Conservation (phyloP, 1,284 basidiomycete species). For the Tetrapyrgos nigripes region DNA sequence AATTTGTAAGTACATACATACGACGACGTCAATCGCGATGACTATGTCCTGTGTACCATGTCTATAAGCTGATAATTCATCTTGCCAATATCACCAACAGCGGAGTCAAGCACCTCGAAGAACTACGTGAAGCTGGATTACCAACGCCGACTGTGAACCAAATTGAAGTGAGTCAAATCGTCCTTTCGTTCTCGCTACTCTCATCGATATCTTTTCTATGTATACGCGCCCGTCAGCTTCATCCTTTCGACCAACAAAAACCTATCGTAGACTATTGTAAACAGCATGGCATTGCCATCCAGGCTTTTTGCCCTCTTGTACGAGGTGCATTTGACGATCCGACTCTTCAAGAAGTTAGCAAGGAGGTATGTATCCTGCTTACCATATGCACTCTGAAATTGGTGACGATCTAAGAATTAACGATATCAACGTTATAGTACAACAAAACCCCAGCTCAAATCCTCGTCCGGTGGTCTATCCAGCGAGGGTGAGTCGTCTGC, state of each 20-base stretch:
- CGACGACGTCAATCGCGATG: not conserved
- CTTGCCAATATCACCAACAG: conserved; percentile 39
- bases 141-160: conserved; percentile 82
- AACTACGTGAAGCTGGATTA: conserved; percentile 66
- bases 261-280: conserved; percentile 83
- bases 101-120: conserved; percentile 78
- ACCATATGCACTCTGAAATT: too few species aligned
- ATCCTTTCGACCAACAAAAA: conserved; percentile 84
- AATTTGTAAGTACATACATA: conserved; percentile 63
- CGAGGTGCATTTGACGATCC: not conserved
- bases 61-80: too few species aligned
- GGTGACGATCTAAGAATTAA: too few species aligned
- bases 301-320: conserved; percentile 69
- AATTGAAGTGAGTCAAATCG: conserved; percentile 77
- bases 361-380: too few species aligned
- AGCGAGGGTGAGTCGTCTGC: too few species aligned
- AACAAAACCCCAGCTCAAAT: too few species aligned
- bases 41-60: too few species aligned
- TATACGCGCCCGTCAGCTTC: too few species aligned
- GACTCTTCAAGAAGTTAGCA: too few species aligned
- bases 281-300: conserved; percentile 68
- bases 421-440: not conserved
- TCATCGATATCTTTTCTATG: too few species aligned
- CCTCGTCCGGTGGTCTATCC: too few species aligned
- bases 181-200: too few species aligned